Base-by-base conservation (phyloP, 768 basidiomycete genomes). In the Pleurotus tuoliensis region DNA sequence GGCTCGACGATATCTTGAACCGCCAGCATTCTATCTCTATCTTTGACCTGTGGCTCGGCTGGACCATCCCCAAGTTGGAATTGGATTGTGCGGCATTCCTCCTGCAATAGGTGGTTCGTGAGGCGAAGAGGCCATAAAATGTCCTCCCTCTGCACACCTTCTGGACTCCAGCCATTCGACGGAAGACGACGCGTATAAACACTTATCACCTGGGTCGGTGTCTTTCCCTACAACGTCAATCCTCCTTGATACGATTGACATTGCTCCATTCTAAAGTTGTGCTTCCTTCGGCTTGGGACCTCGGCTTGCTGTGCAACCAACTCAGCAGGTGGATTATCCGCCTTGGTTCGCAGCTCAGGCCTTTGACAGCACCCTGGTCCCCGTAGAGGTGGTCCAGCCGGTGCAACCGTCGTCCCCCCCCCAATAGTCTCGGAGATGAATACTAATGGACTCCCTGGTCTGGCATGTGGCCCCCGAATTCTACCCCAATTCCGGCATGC, bases 241-340 rank as follows among this genome's bases (percentile, higher is more conserved):
- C 51, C 37, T 53, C 51, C 51, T 53, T 53, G 51, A 22, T 53
- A 53, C 51, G 51, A 39, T 34, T 53, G 51, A 53, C 51, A 53
- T 53, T 53, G 41, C 51, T 41, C 51, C 51, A 53, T 53, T 53
- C 39, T 41, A 13, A 37, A 15, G 30, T 34, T 34, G 39, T 12
- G 38, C 38, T 22, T 16, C 49, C 5, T 16, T 34, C 38, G 51
- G 39, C n/a, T 38, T 38, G 38, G 39, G 20, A 22, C 51, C 51
- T 53, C 39, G 34, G 15, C 18, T 16, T 40, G 13, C 25, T 16
- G 41, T 24, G 34, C 39, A 53, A 13, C 39, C 37, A 51, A 13
- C 22, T 16, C n/a, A 18, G 37, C 24, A 24, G 22, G n/a, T 24
- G 51, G 51, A 20, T n/a, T n/a, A 41, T 38, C 18, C 24, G 13